These are phyloP conservation scores for Blastocystis sp. DNA, from an alignment of 352 stramenopile species.

Conservation along the genomic window DNA sequence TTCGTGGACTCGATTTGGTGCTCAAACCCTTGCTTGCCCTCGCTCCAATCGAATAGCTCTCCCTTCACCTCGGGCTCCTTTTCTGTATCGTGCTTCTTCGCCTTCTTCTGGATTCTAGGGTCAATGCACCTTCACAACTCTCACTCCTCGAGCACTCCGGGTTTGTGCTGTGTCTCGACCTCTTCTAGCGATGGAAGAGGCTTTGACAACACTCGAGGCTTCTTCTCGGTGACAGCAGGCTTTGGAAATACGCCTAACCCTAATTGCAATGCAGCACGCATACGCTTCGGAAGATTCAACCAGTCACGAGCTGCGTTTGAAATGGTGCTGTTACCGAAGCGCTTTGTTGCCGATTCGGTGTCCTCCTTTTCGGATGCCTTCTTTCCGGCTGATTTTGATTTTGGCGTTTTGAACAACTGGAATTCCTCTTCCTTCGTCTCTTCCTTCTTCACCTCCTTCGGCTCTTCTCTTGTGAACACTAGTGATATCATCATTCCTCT, in stretches of 20 bases:
- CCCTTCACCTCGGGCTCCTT: neutral
- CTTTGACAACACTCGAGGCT: constrained; percentile 23
- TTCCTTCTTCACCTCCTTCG: constrained; percentile 1
- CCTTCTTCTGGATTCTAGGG: constrained; percentile 1
- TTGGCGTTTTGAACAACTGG: constrained; percentile 39
- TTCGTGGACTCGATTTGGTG: constrained; percentile 24
- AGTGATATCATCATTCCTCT: neutral
- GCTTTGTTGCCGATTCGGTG: neutral
- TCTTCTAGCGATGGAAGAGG: constrained; percentile 35
- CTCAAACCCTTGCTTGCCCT: constrained; percentile 25
- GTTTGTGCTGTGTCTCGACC: neutral
- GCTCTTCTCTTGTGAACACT: constrained; percentile 35
- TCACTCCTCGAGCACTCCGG: neutral
- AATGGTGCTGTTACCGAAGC: neutral
- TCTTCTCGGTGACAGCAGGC: neutral
- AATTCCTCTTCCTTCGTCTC: neutral
- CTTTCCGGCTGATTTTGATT: constrained; percentile 4
- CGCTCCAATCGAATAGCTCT: constrained; percentile 33
- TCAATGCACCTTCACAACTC: neutral
- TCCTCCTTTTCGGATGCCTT: neutral
- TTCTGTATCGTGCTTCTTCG: neutral
- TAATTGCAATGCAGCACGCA: neutral
- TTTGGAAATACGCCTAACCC: constrained; percentile 16
- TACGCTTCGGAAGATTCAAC: constrained; percentile 60
- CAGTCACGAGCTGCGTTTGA: constrained; percentile 52